Conservation (phyloP, 2,329 filamentous ascomycete species). For the Aspergillus cejpii region DNA sequence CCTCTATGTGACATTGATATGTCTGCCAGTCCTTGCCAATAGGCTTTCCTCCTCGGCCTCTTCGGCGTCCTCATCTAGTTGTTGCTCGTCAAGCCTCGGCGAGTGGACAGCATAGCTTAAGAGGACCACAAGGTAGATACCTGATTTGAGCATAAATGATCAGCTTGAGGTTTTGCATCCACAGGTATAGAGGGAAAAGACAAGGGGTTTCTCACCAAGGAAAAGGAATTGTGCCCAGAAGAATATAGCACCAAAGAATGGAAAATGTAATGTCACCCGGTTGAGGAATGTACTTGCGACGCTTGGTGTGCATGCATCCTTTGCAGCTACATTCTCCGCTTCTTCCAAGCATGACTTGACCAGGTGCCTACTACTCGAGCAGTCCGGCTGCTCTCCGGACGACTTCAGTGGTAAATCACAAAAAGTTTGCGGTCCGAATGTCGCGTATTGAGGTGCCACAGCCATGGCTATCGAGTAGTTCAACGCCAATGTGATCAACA, state of each 20-base stretch:
- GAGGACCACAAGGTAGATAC: constrained; percentile 74
- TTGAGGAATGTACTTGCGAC: constrained; percentile 91
- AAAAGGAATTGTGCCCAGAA: constrained; percentile 98
- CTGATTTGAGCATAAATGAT: constrained; percentile 15
- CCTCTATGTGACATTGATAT: constrained; percentile 84
- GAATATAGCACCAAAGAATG: constrained; percentile 83
- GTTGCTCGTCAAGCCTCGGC: constrained; percentile 66
- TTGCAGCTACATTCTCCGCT: constrained; percentile 62
- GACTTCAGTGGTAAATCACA: constrained; percentile 65
- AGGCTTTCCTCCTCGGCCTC: constrained; percentile 91
- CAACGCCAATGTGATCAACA: constrained; percentile 79
- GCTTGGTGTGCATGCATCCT: constrained; percentile 79
- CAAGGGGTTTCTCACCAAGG: constrained; percentile 49
- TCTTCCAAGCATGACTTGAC: constrained; percentile 78
- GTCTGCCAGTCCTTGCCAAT: constrained; percentile 70
- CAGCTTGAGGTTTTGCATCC: not conserved
- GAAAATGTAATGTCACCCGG: constrained; percentile 85
- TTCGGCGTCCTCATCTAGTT: constrained; percentile 82
- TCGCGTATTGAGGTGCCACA: constrained; percentile 91
- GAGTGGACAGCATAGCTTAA: constrained; percentile 71
- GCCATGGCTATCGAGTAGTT: constrained; percentile 92
- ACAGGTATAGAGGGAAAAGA: not conserved
- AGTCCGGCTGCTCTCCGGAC: constrained; percentile 65
- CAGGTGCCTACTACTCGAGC: constrained; percentile 57
- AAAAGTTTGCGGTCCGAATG: constrained; percentile 89